Percentiles rank a stretch among this genome's conserved stretches.
phyloP scores from a whole-genome alignment of 345 rosid genomes.

The Firmiana major region DNA sequence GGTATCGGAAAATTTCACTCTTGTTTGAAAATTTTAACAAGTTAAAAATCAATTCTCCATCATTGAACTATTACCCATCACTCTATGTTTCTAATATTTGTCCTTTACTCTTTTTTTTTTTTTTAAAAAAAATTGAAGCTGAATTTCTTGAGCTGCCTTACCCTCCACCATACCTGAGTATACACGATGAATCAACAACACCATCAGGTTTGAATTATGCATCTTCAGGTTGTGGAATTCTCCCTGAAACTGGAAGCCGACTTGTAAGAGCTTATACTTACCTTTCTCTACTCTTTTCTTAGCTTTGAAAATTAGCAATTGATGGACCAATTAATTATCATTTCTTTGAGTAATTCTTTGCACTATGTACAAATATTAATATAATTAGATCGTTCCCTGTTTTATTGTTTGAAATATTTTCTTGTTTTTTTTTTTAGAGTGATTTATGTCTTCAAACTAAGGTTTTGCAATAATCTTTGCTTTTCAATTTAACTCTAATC shows the following conservation, averaged over 20 bases:
- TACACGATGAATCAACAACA: background rate
- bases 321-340: too few relatives aligned
- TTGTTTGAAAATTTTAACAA: background rate
- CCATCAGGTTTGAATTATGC: conserved; percentile 47
- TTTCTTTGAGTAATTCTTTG: too few relatives aligned
- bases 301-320: background rate
- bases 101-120: background rate
- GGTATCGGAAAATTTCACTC: conserved; percentile 21
- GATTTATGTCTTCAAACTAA: too few relatives aligned
- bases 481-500: too few relatives aligned
- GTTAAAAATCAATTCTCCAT: background rate
- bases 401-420: too few relatives aligned
- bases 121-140: conserved; percentile 39
- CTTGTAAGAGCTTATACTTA: conserved; percentile 20
- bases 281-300: background rate
- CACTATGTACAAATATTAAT: too few relatives aligned
- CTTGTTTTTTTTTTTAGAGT: too few relatives aligned
- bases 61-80: background rate
- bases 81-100: background rate
- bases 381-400: too few relatives aligned
- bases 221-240: conserved; percentile 45
- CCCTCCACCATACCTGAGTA: conserved; percentile 33
- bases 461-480: too few relatives aligned
- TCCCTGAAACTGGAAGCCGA: conserved; percentile 31
- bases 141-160: conserved; percentile 44